Evolutionary conservation across 345 rosid genomes (phyloP).

Genomic region (Xanthoceras sorbifolium): DNA sequence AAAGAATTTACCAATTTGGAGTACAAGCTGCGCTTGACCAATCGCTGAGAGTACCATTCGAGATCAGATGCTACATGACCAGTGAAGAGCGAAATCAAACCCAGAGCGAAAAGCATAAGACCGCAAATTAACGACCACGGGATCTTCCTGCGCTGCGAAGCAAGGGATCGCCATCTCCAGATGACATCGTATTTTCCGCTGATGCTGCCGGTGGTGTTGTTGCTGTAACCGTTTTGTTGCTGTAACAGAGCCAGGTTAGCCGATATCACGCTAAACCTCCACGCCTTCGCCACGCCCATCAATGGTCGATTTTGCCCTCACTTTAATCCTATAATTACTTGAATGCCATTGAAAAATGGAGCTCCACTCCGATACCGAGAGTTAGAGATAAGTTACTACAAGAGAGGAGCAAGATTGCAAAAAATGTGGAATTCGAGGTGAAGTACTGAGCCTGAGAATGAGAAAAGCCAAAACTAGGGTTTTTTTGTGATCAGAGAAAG

Average conservation of each 20-base stretch:
- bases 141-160: conserved; percentile 42
- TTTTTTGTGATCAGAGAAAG: conserved; percentile 11
- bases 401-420: background rate
- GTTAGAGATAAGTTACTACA: background rate
- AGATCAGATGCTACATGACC: conserved; percentile 95
- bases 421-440: conserved; percentile 6
- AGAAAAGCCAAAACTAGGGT: conserved; percentile 34
- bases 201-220: conserved; percentile 16
- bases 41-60: conserved; percentile 90
- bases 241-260: conserved; percentile 62
- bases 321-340: conserved; percentile 42
- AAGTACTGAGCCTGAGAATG: background rate
- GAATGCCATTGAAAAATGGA: conserved; percentile 29
- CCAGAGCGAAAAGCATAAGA: conserved; percentile 79
- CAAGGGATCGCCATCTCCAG: conserved; percentile 54
- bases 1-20: conserved; percentile 51
- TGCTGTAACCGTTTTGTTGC: conserved; percentile 45
- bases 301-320: conserved; percentile 22
- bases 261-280: conserved; percentile 53
- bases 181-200: conserved; percentile 29
- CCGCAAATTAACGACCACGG: conserved; percentile 80
- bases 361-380: background rate
- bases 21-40: conserved; percentile 57
- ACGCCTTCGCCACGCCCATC: conserved; percentile 59
- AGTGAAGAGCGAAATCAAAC: conserved; percentile 87